These are phyloP conservation scores for Panaeolus cyanescens DNA, from an alignment of 768 basidiomycete species.

Conservation along the genomic window DNA sequence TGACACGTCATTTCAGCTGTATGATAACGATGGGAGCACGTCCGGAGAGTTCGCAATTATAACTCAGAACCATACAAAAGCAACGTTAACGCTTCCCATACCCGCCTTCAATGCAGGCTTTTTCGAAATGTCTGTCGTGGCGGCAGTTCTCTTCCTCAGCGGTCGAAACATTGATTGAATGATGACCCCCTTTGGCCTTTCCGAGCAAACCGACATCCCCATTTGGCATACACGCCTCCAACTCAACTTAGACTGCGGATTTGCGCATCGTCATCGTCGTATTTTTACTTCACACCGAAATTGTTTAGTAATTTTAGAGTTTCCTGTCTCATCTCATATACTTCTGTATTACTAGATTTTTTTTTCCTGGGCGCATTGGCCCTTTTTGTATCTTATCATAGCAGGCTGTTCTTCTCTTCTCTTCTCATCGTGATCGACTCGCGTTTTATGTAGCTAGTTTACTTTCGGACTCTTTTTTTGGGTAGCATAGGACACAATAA, in stretches of 20 bases:
- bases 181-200: background rate
- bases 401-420: background rate
- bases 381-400: too few species aligned
- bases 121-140: conserved; percentile 46
- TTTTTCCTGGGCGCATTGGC: too few species aligned
- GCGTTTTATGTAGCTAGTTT: background rate
- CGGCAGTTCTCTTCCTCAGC: conserved; percentile 47
- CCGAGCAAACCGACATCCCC: background rate
- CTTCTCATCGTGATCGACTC: background rate
- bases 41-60: conserved; percentile 35
- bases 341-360: too few species aligned
- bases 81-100: conserved; percentile 47
- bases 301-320: too few species aligned
- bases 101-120: conserved; percentile 47
- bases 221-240: background rate
- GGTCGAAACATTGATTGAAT: conserved; percentile 48
- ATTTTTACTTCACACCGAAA: too few species aligned
- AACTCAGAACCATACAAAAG: conserved; percentile 29
- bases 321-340: too few species aligned
- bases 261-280: too few species aligned
- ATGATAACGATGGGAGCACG: conserved; percentile 18
- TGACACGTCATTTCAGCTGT: conserved; percentile 24
- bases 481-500: background rate
- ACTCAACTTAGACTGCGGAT: background rate
- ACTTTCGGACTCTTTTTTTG: background rate